Evolutionary conservation across 106 monocot genomes (phyloP).

Genomic region (Platanthera zijinensis): DNA sequence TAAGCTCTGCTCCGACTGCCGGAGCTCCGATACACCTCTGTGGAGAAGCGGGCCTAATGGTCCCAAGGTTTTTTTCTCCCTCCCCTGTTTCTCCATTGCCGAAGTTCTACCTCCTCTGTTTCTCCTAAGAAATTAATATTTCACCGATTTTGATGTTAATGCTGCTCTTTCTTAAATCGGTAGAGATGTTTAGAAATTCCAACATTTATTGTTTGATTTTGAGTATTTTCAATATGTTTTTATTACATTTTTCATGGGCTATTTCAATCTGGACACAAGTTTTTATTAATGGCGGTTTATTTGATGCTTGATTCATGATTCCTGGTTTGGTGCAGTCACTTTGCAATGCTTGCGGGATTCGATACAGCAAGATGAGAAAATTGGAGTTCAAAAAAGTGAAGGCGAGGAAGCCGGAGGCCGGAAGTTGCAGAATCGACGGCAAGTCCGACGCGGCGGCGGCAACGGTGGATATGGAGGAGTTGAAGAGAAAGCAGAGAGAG

Average conservation of each 20-base stretch:
- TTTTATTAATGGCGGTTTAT: background rate
- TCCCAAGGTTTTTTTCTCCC: background rate
- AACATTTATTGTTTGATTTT: background rate
- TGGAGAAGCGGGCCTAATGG: conserved; percentile 7
- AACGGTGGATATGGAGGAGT: background rate
- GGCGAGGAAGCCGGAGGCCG: background rate
- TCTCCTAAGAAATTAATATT: background rate
- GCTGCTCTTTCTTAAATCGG: background rate
- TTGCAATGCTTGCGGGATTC: conserved; percentile 8
- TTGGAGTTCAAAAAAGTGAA: background rate
- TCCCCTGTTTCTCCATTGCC: background rate
- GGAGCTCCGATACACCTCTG: background rate
- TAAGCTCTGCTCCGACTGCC: background rate
- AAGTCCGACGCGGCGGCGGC: background rate
- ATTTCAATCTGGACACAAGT: background rate
- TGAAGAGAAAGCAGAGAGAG: conserved; percentile 12
- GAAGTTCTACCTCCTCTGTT: background rate
- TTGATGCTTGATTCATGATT: background rate
- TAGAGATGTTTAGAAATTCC: background rate
- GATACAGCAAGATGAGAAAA: conserved; percentile 8
- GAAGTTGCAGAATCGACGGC: background rate
- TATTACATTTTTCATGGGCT: background rate
- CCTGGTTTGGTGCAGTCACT: background rate
- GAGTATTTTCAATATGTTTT: background rate
- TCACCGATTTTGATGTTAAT: background rate